Evolutionary conservation across 2,329 filamentous ascomycete species (phyloP).

Genomic region (Geosmithia morbida): DNA sequence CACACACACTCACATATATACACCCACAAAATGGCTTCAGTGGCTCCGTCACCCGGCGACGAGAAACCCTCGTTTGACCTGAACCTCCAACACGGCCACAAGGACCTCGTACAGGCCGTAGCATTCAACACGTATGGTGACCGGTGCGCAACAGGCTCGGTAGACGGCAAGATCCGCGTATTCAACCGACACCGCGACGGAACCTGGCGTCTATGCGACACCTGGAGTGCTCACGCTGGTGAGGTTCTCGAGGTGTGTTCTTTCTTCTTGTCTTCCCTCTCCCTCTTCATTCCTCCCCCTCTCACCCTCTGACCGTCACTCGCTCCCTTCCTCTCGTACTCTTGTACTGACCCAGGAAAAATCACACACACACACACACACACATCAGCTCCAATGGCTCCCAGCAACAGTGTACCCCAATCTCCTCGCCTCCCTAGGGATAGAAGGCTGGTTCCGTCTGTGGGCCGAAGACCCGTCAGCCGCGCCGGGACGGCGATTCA

Average conservation of each 20-base stretch:
- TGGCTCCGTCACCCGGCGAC: conserved; percentile 21
- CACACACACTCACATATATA: not conserved
- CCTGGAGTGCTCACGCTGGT: conserved; percentile 79
- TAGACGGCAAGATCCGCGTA: conserved; percentile 85
- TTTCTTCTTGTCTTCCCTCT: conserved; percentile 1
- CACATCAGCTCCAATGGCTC: conserved; percentile 66
- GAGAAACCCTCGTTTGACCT: conserved; percentile 36
- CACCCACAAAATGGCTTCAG: conserved; percentile 6
- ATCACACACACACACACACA: not conserved
- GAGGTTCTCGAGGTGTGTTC: conserved; percentile 69
- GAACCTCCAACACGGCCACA: conserved; percentile 60
- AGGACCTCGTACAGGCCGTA: conserved; percentile 69
- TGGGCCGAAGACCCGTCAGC: conserved; percentile 87
- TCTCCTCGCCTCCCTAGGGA: conserved; percentile 74
- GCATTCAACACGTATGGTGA: conserved; percentile 89
- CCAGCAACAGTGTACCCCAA: conserved; percentile 77
- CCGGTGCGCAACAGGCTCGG: conserved; percentile 78
- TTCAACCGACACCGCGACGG: conserved; percentile 73
- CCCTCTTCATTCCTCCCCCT: not conserved
- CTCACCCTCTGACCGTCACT: not conserved
- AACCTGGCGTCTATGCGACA: conserved; percentile 69
- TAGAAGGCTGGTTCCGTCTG: conserved; percentile 79
- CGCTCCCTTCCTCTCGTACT: not conserved
- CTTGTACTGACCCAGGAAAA: not conserved
- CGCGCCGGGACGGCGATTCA: conserved; percentile 69